Evolutionary conservation across 805 yeast genomes (phyloP).

Genomic region (Maudiozyma serrabonitensis): DNA sequence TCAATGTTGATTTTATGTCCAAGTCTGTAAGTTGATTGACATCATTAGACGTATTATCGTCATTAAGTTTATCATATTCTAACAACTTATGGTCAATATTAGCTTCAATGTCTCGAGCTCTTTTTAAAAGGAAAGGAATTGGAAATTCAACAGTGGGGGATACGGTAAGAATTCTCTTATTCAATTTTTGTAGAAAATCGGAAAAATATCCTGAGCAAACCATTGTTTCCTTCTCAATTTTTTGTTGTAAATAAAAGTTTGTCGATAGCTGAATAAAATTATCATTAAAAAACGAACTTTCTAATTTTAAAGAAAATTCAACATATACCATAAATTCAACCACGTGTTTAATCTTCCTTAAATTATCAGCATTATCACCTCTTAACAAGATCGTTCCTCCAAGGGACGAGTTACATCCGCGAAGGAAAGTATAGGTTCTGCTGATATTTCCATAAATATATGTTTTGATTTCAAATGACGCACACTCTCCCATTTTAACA

Average conservation of each 20-base stretch:
- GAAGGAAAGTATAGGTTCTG: constrained; percentile 68
- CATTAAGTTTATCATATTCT: constrained; percentile 22
- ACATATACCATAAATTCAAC: constrained; percentile 73
- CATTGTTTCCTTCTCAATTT: constrained; percentile 9
- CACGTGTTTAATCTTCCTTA: constrained; percentile 65
- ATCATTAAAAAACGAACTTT: constrained; percentile 63
- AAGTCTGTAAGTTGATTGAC: constrained; percentile 10
- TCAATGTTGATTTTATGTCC: constrained; percentile 23
- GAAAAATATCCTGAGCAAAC: constrained; percentile 27
- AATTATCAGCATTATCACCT: constrained; percentile 56
- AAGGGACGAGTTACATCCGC: constrained; percentile 60
- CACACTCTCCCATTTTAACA: constrained; percentile 69
- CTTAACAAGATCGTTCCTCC: constrained; percentile 86
- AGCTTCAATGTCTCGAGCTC: constrained; percentile 45
- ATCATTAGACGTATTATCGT: constrained; percentile 8
- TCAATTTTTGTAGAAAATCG: constrained; percentile 33
- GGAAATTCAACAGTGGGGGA: constrained; percentile 79
- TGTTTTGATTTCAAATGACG: constrained; percentile 57
- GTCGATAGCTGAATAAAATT: constrained; percentile 47
- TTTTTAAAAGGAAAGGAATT: constrained; percentile 51
- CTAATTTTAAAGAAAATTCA: constrained; percentile 69
- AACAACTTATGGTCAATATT: constrained; percentile 22
- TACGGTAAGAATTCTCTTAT: constrained; percentile 54
- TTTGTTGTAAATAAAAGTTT: constrained; percentile 25
- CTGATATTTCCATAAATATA: constrained; percentile 46